phyloP scores from a whole-genome alignment of 768 basidiomycete species.

The Leucocoprinus sp. region DNA sequence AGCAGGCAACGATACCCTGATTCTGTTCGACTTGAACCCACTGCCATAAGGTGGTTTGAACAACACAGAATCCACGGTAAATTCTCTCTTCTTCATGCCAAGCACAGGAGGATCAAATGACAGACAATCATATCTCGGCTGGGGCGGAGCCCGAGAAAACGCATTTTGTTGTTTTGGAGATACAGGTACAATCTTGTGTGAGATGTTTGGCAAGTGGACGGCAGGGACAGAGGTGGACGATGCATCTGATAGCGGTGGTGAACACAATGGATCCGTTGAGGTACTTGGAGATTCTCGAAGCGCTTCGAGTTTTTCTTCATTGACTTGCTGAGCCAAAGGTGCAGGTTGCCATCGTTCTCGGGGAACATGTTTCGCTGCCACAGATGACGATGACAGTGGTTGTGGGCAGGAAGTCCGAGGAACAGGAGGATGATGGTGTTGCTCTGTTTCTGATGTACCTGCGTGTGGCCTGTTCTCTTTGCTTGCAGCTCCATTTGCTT shows the following conservation, averaged over 20 bases:
- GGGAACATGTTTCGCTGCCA: slow-evolving; percentile 17
- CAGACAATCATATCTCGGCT: slow-evolving; percentile 53
- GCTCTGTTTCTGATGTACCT: slow-evolving; percentile 21
- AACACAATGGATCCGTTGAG: slow-evolving; percentile 36
- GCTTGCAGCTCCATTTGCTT: slow-evolving; percentile 20
- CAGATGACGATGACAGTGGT: background rate
- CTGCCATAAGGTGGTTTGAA: slow-evolving; percentile 36
- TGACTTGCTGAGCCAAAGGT: slow-evolving; percentile 17
- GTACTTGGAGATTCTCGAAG: slow-evolving; percentile 41
- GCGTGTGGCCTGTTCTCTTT: slow-evolving; percentile 24
- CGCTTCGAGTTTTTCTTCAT: slow-evolving; percentile 27
- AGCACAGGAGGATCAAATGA: slow-evolving; percentile 67
- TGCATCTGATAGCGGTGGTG: slow-evolving; percentile 33
- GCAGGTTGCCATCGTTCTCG: slow-evolving; percentile 52
- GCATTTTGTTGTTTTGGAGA: slow-evolving; percentile 38
- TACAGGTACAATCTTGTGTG: slow-evolving; percentile 34
- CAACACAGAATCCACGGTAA: slow-evolving; percentile 57
- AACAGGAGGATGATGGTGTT: slow-evolving; percentile 5
- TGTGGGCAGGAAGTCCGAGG: background rate
- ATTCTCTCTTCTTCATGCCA: slow-evolving; percentile 52
- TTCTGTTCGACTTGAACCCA: slow-evolving; percentile 30
- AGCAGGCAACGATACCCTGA: slow-evolving; percentile 34
- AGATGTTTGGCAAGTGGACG: slow-evolving; percentile 42
- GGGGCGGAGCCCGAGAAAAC: slow-evolving; percentile 30
- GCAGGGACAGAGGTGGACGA: slow-evolving; percentile 15